Evolutionary conservation across 2,329 filamentous ascomycete genomes (phyloP), one percentile per base, ranked within the genome.

Genomic region (Onygena corvina): DNA sequence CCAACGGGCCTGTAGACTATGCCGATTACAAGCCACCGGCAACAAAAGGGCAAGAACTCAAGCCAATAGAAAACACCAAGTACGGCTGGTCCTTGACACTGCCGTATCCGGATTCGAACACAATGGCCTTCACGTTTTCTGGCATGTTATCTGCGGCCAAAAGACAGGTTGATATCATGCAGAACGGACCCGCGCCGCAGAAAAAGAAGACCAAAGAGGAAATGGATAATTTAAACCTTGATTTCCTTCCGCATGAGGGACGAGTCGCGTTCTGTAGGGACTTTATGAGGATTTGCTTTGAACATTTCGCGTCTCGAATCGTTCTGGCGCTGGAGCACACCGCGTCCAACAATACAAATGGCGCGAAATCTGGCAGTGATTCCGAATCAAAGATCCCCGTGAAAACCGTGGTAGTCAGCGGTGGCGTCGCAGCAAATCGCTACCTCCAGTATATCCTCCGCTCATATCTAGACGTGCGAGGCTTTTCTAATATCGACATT

Each of bases 371-470:
- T 7, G 36, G 18, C 12, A 11, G 18, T n/a, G n/a, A n/a, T 6
- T 12, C 25, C 6, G 21, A 12, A 9, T 20, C 35, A 33, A 5
- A 21, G n/a, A 12, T 12, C 50, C 11, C 50, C 52, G 67, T 81
- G 5, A 66, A 68, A 6, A 82, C 82, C 0, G 69, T 96, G 3
- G 86, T 96, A 7, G 75, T 96, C 3, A 84, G 87, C 33, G 92
- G 92, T 25, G 92, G 92, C 20, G 92, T 98, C 4, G 92, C 90
- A 5, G 83, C 85, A 47, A 96, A 95, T 65, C 67, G 67, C 46
- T 95, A 84, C 63, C 71, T 98, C 35, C 77, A 81, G 63, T 76
- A 81, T 58, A 75, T 96, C 49, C 65, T 79, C 1, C 67, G 71
- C 1, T 65, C 63, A n/a, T 76, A 73, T 46, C 69, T 95, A 35